These are phyloP conservation scores for Luvunga scandens DNA, from an alignment of 345 rosid genomes.

Conservation along the genomic window DNA sequence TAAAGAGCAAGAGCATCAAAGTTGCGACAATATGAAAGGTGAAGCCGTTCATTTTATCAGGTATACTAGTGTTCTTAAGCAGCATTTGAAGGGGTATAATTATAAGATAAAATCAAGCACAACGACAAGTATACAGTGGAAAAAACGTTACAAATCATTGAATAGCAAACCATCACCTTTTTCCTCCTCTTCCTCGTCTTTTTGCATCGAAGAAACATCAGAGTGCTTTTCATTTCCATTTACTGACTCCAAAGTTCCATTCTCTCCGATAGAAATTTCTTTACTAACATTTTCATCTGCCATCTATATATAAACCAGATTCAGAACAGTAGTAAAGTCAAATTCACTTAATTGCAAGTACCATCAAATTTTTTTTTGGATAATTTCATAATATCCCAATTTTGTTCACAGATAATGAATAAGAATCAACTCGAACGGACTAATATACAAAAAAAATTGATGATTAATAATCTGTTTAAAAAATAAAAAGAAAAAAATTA, in stretches of 20 bases:
- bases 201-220: conserved; percentile 24
- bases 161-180: conserved; percentile 37
- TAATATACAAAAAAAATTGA: neutral
- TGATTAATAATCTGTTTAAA: neutral
- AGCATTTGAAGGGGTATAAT: neutral
- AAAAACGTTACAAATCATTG: neutral
- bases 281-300: conserved; percentile 33
- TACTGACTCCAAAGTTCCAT: conserved; percentile 32
- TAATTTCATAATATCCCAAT: neutral
- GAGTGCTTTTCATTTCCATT: conserved; percentile 33
- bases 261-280: conserved; percentile 31
- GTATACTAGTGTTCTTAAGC: neutral
- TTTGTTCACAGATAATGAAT: neutral
- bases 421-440: neutral
- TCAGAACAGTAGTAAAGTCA: conserved; percentile 2
- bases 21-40: neutral
- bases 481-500: neutral
- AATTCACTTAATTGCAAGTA: neutral
- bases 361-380: neutral
- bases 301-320: conserved; percentile 27
- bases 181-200: conserved; percentile 43
- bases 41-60: neutral
- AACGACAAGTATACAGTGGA: neutral
- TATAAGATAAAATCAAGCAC: neutral
- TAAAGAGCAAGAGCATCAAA: neutral